Percentiles rank a stretch among this genome's conserved stretches.
Evolutionary conservation across 768 basidiomycete genomes (phyloP).

Genomic region (Tephrocybe sp.): DNA sequence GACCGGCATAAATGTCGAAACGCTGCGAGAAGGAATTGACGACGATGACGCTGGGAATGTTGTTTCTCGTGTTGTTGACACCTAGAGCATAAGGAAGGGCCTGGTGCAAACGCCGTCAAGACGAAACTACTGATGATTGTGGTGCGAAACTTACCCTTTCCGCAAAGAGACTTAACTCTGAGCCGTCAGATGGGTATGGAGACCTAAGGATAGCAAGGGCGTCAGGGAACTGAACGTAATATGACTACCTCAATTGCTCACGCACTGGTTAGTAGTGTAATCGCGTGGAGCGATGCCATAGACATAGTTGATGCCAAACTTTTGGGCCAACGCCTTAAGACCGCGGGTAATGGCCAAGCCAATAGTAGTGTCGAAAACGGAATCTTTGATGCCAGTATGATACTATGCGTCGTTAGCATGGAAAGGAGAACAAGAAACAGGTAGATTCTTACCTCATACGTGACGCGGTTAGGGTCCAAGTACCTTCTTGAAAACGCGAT

Average conservation of each 20-base stretch:
- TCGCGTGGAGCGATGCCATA: conserved; percentile 78
- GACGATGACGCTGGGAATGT: conserved; percentile 62
- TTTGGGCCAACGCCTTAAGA: conserved; percentile 47
- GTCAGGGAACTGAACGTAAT: background rate
- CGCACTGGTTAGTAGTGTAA: conserved; percentile 63
- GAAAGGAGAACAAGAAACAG: background rate
- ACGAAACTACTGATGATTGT: background rate
- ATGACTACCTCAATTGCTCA: background rate
- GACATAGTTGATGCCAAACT: conserved; percentile 58
- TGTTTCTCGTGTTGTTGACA: conserved; percentile 60
- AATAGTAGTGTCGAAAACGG: conserved; percentile 56
- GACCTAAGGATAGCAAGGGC: conserved; percentile 32
- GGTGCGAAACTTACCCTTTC: conserved; percentile 31
- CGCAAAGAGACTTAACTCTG: conserved; percentile 57
- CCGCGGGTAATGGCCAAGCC: conserved; percentile 55
- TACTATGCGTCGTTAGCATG: conserved; percentile 37
- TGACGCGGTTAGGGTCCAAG: conserved; percentile 76
- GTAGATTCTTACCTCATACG: conserved; percentile 53
- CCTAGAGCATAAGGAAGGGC: conserved; percentile 54
- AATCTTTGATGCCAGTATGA: conserved; percentile 53
- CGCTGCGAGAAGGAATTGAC: conserved; percentile 62
- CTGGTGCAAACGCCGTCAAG: conserved; percentile 19
- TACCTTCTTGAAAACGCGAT: conserved; percentile 70
- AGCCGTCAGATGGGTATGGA: conserved; percentile 61
- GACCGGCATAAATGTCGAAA: conserved; percentile 63